Base-by-base conservation (phyloP, 306 rosid species). In the Cercis canadensis region DNA sequence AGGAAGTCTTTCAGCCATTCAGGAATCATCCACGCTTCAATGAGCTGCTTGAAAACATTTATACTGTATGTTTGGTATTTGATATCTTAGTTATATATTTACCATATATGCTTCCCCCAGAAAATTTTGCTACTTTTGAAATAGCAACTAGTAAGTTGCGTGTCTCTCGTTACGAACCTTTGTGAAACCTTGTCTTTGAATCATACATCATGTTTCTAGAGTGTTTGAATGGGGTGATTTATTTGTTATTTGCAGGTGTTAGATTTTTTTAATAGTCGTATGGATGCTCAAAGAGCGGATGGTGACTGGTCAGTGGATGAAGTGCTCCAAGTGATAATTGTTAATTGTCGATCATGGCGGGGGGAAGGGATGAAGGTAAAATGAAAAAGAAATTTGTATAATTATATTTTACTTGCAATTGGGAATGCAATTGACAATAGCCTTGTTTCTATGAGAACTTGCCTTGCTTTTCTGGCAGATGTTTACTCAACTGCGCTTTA, bases 341-440 rank as follows among this genome's bases (percentile, higher is more conserved):
- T 82, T 70, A 89, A 89, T 55, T 91, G 96, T 75, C 41, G 34
- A 67, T 91, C 97, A 68, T 95, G 99, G 99, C 88, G 96, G 33
- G 96, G 97, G 43, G 99, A 95, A 65, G 99, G 99, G 60, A 84
- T 95, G 92, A 95, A 95, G 99, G 99, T 95, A 78, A 69, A 74
- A 37, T 51, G 24, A 62, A 34, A 50, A 69, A 32, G 17, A 37
- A 68, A 37, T 59, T 44, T 71, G 44, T 32, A 3, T 39, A 37
- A 36, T 56, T 65, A 43, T 50, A 11, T 45, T 67, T 70, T 69
- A 37, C 72, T 69, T 63, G 41, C 46, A 5, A 50, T 69, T 14
- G 54, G 47, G 70, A 65, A 46, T 72, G 64, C 29, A 24, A 24
- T 24, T 24, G 29, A 24, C 29, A 24, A 24, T 24, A 3, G 29